Percentiles rank a stretch among this genome's conserved stretches.
phyloP scores from a whole-genome alignment of 495 filamentous ascomycete genomes.

The Entonaema liquescens region DNA sequence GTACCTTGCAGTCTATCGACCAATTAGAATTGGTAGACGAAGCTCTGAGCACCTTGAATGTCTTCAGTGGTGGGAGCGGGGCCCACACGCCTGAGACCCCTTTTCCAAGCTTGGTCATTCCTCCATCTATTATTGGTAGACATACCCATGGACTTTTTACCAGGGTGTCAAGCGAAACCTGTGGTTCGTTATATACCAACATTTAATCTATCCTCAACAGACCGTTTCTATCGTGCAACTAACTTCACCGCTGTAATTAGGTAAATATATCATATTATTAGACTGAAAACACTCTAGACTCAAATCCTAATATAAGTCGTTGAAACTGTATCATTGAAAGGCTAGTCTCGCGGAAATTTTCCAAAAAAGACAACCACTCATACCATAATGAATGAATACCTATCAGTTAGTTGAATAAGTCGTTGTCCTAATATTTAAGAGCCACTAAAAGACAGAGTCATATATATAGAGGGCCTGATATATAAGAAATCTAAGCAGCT shows the following conservation, averaged over 20 bases:
- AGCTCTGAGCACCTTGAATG: background rate
- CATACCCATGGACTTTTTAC: background rate
- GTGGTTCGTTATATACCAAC: background rate
- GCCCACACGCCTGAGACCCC: background rate
- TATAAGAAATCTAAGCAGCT: no score
- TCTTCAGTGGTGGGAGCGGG: constrained; percentile 8
- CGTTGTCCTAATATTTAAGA: no score
- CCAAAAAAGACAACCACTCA: no score
- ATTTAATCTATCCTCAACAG: constrained; percentile 10
- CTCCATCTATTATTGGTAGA: constrained; percentile 23
- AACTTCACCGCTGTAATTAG: background rate
- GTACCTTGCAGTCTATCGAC: background rate
- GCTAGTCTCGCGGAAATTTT: no score
- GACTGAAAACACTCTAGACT: background rate
- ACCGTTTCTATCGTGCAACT: background rate
- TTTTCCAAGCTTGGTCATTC: constrained; percentile 27
- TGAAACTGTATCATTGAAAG: no score
- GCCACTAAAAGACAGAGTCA: no score
- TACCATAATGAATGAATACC: no score
- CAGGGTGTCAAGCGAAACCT: background rate
- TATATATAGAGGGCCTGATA: no score
- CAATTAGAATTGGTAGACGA: background rate
- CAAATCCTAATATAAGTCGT: background rate
- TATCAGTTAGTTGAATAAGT: no score
- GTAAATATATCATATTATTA: background rate